Base-by-base conservation (phyloP, 352 stramenopile species). In the Phytophthora cactorum region DNA sequence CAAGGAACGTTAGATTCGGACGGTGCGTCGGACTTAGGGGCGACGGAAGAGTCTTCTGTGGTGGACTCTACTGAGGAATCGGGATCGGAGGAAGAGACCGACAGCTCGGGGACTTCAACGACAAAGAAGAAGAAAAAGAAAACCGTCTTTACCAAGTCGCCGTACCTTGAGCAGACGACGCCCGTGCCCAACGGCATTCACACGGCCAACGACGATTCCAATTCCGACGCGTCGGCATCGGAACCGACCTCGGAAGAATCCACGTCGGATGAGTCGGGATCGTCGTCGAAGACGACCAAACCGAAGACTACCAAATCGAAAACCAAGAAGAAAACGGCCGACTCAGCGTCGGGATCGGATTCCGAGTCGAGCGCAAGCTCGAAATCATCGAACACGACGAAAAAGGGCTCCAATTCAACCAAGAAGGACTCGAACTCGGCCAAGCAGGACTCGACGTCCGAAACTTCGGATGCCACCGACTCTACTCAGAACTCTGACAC, bases 131-230 rank as follows among this genome's bases (percentile, higher is more conserved):
- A 74, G 46, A 72, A 70, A 9, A 64, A 54, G 55, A 68, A 64
- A 10, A 57, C 44, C 14, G 57, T 70, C 39, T 79, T 79, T 27
- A 79, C 72, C 41, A 73, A 68, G 52, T 79, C 72, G 7, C 72
- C 72, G 22, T 77, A 63, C 34, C 60, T 79, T 11, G 44, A 69
- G 53, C 52, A 72, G 34, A 62, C 72, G 28, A 79, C 72, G 11
- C 72, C 72, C 32, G 72, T 74, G 45, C 72, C 72, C 11, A 74
- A 79, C 25, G 72, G 45, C 34, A 74, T 77, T 36, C 52, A 58
- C 1, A 70, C 66, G 5, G 63, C 70, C 0, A 11, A 62, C n/a
- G 34, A 67, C 8, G 50, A 70, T 15, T 54, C 52, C 4, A 41
- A 47, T 15, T 66, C 56, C 9, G 52, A 69, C 5, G 47, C 62